Evolutionary conservation across 805 yeast genomes (phyloP).

Genomic region (Yamadazyma paraphyllophila): DNA sequence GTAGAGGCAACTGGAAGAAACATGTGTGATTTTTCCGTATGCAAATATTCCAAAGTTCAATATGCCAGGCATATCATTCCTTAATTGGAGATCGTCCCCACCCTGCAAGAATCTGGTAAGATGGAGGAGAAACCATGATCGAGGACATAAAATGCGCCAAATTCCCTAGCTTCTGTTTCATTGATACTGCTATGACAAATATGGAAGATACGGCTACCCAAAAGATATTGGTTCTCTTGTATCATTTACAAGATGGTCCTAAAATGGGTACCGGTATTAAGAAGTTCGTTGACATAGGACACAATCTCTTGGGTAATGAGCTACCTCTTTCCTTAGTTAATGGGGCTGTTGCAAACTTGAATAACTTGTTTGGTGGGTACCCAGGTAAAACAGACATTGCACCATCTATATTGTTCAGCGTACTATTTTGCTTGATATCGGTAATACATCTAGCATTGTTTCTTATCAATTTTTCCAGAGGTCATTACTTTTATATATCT

Average conservation of each 20-base stretch:
- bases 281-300: slow-evolving; percentile 16
- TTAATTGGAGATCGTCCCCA: no score
- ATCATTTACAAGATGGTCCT: slow-evolving; percentile 22
- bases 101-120: no score
- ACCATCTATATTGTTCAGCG: slow-evolving; percentile 57
- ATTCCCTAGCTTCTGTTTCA: neutral
- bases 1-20: no score
- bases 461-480: slow-evolving; percentile 47
- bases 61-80: no score
- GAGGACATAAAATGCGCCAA: no score
- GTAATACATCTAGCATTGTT: slow-evolving; percentile 49
- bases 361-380: slow-evolving; percentile 62
- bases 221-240: slow-evolving; percentile 24
- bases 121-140: no score
- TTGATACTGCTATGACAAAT: neutral
- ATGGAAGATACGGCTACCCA: slow-evolving; percentile 18
- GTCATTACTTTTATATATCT: slow-evolving; percentile 58
- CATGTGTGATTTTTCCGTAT: no score
- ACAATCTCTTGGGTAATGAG: slow-evolving; percentile 26
- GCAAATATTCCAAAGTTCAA: no score
- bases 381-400: slow-evolving; percentile 53
- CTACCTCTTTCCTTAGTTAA: slow-evolving; percentile 41
- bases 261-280: slow-evolving; percentile 28
- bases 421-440: slow-evolving; percentile 46
- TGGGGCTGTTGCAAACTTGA: slow-evolving; percentile 40